Evolutionary conservation across 129 eudicot species (phyloP).

Genomic region (Chrysanthemum seticuspe): DNA sequence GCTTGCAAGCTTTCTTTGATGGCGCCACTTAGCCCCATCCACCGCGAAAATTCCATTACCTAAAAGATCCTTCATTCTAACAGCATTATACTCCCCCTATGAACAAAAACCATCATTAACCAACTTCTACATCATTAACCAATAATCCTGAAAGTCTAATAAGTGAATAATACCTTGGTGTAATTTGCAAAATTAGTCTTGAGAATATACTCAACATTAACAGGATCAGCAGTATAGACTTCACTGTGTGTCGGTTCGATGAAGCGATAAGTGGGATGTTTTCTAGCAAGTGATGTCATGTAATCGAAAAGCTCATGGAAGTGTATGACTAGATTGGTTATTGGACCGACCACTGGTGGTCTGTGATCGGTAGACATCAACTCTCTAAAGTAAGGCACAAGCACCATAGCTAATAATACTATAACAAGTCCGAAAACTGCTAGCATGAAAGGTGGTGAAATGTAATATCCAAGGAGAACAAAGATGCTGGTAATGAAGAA

Average conservation of each 20-base stretch:
- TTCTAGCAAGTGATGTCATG: conserved; percentile 37
- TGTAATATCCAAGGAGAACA: conserved; percentile 20
- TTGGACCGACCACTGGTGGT: conserved; percentile 49
- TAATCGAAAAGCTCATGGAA: conserved; percentile 39
- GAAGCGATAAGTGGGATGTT: conserved; percentile 44
- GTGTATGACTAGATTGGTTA: conserved; percentile 40
- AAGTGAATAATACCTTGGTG: conserved; percentile 33
- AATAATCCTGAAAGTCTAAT: neutral
- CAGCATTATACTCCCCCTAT: conserved; percentile 40
- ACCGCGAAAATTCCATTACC: conserved; percentile 67
- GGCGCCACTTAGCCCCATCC: conserved; percentile 61
- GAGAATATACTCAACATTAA: conserved; percentile 47
- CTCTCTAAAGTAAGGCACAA: conserved; percentile 35
- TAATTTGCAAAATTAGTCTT: conserved; percentile 59
- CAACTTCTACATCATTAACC: neutral
- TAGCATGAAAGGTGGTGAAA: conserved; percentile 24
- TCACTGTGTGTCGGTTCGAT: conserved; percentile 46
- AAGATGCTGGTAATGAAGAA: conserved; percentile 15
- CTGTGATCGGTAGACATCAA: conserved; percentile 28
- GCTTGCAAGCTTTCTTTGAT: conserved; percentile 66
- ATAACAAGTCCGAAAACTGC: conserved; percentile 25
- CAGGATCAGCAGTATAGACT: conserved; percentile 47
- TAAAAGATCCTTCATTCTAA: conserved; percentile 43
- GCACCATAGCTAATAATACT: conserved; percentile 12
- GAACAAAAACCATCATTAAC: neutral